phyloP scores from a whole-genome alignment of 1,284 basidiomycete species.

The Boletus semigastroideus region DNA sequence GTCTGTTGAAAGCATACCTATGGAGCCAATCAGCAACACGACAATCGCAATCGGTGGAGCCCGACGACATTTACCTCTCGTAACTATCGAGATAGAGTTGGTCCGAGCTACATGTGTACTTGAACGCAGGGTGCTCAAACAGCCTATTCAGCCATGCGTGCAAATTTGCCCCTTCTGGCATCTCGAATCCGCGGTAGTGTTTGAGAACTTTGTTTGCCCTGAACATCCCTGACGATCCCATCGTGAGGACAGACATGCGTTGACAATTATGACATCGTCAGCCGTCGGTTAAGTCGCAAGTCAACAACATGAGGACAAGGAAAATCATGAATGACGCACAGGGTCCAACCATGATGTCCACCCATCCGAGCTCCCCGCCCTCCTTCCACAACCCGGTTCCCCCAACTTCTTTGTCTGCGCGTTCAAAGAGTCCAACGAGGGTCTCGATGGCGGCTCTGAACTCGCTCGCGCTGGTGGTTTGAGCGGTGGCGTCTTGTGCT shows the following conservation, averaged over 20 bases:
- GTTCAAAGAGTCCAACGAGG: constrained; percentile 59
- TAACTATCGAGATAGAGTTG: constrained; percentile 77
- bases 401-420: constrained; percentile 48
- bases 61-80: constrained; percentile 48
- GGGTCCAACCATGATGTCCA: constrained; percentile 73
- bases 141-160: constrained; percentile 54
- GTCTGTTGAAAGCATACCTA: constrained; percentile 72
- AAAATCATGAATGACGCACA: constrained; percentile 48
- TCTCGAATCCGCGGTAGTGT: constrained; percentile 67
- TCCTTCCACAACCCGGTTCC: constrained; percentile 58
- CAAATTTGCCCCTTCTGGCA: constrained; percentile 51
- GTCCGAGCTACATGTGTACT: constrained; percentile 68
- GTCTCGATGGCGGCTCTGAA: constrained; percentile 54
- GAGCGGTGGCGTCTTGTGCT: constrained; percentile 61
- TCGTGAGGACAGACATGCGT: not conserved
- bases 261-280: not conserved
- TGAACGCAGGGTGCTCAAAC: constrained; percentile 63
- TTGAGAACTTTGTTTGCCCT: constrained; percentile 63
- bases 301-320: not conserved
- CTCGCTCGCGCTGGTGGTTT: constrained; percentile 57
- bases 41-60: not conserved
- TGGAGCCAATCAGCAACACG: not conserved
- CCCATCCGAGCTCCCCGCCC: constrained; percentile 56
- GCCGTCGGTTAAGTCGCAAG: not conserved
- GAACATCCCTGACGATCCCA: constrained; percentile 54